Conservation (phyloP, 176 grass and related monocot genomes). For the Eragrostis curvula region DNA sequence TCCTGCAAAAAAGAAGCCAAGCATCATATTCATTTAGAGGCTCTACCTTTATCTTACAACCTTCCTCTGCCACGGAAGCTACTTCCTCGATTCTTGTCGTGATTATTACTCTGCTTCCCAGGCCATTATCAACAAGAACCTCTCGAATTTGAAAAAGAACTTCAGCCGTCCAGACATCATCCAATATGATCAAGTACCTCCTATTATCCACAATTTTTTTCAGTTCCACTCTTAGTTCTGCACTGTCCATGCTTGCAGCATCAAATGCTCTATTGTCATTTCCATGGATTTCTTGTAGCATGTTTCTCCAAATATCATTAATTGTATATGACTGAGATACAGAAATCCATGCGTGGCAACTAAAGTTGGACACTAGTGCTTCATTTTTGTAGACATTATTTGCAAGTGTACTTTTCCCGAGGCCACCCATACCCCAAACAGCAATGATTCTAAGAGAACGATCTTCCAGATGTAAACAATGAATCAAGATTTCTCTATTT, state of each 20-base stretch:
- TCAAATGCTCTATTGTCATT: not conserved
- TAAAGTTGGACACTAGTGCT: constrained; percentile 17
- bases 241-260: not conserved
- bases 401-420: constrained; percentile 46
- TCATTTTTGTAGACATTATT: constrained; percentile 33
- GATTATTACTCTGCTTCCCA: constrained; percentile 39
- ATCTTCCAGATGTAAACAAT: not conserved
- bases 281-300: constrained; percentile 9
- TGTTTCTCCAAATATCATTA: constrained; percentile 13
- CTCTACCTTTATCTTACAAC: constrained; percentile 15
- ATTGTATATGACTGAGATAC: constrained; percentile 35
- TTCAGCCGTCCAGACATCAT: constrained; percentile 38
- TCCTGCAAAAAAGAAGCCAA: constrained; percentile 46
- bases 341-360: constrained; percentile 32
- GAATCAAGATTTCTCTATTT: constrained; percentile 22
- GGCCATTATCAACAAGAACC: not conserved
- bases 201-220: not conserved
- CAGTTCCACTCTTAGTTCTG: not conserved
- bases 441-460: not conserved
- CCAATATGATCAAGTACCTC: constrained; percentile 35
- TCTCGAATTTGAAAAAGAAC: not conserved
- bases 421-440: constrained; percentile 48
- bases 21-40: not conserved
- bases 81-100: constrained; percentile 31
- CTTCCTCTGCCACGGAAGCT: constrained; percentile 31